Conservation (phyloP, 148 eudicot genomes). For the Selenicereus undatus region DNA sequence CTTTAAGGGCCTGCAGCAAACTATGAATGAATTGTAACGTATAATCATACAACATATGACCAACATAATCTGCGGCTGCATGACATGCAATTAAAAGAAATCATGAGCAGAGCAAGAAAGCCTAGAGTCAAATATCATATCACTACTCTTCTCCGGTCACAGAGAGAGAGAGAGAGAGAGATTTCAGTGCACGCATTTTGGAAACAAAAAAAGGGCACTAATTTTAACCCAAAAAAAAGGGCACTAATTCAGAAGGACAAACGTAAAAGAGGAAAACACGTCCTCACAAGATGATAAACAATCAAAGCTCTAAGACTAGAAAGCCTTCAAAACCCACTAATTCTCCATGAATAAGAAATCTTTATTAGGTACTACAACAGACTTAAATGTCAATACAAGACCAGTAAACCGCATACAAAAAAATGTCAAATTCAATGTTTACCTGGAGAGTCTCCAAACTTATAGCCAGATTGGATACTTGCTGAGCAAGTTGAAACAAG, state of each 20-base stretch:
- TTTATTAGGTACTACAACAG: background rate
- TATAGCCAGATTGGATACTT: constrained; percentile 46
- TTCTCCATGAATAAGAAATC: background rate
- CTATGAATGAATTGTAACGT: constrained; percentile 18
- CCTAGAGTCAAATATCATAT: background rate
- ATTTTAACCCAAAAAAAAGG: too few species aligned
- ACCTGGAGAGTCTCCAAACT: constrained; percentile 94
- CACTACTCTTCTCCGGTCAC: background rate
- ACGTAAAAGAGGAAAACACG: background rate
- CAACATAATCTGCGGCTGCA: background rate
- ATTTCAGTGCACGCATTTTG: background rate
- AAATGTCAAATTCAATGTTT: constrained; percentile 21
- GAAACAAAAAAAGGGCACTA: background rate
- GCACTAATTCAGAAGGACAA: background rate
- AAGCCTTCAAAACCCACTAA: background rate
- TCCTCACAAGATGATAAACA: background rate
- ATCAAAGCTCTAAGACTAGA: background rate
- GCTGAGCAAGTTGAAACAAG: constrained; percentile 59
- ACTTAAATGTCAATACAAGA: background rate
- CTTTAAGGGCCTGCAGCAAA: constrained; percentile 81
- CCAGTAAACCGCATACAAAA: background rate
- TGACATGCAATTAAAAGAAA: background rate
- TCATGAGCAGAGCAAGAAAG: background rate
- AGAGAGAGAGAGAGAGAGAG: background rate
- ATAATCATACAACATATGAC: constrained; percentile 16